phyloP scores from a whole-genome alignment of 257 asterid genomes.

The Nicotiana otophora region DNA sequence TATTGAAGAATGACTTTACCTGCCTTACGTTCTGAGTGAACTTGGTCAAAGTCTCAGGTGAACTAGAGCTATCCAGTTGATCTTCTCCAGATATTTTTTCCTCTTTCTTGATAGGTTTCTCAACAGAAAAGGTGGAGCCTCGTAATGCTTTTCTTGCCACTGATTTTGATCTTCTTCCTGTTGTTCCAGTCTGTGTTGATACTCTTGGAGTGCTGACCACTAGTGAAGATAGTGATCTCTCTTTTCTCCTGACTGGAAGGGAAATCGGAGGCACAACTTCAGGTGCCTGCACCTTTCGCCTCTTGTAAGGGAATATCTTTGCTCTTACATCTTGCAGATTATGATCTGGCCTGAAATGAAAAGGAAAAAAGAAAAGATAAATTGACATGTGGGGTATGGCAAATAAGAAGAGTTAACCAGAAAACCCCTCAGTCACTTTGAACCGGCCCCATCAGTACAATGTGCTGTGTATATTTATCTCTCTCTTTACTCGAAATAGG shows the following conservation, averaged over 20 bases:
- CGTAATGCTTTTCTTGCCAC: conserved; percentile 70
- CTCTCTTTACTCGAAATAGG: neutral
- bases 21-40: conserved; percentile 51
- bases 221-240: conserved; percentile 57
- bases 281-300: conserved; percentile 34
- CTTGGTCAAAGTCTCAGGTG: conserved; percentile 62
- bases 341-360: conserved; percentile 47
- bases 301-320: conserved; percentile 53
- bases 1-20: conserved; percentile 44
- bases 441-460: neutral
- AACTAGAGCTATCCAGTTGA: conserved; percentile 61
- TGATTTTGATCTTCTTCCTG: conserved; percentile 54
- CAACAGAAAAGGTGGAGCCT: conserved; percentile 76
- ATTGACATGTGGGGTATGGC: neutral
- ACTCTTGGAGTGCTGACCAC: conserved; percentile 72
- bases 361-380: neutral
- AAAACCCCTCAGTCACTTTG: neutral
- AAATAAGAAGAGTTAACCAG: neutral
- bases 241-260: conserved; percentile 55
- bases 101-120: conserved; percentile 64
- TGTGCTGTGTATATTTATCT: neutral
- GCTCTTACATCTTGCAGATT: conserved; percentile 49
- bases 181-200: conserved; percentile 40
- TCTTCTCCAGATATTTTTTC: conserved; percentile 54
- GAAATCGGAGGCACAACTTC: conserved; percentile 33